Base-by-base conservation (phyloP, 306 rosid genomes). In the Pyrus communis region DNA sequence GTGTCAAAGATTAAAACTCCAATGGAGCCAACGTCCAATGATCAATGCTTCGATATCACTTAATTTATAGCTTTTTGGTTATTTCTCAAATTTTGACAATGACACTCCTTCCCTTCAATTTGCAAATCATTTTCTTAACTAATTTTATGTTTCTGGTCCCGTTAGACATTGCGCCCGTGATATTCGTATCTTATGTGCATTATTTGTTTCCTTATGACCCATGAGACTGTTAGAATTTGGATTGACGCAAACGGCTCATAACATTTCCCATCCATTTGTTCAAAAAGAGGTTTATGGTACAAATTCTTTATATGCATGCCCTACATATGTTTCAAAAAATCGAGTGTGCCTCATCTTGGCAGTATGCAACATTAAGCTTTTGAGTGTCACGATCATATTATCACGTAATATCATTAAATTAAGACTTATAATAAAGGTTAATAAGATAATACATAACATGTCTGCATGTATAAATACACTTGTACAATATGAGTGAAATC, bases 151-250 rank as follows among this genome's bases (percentile, higher is more conserved):
- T 21, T 17, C 3, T 35, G 58, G 74, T 67, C 79, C 67, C 17
- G 23, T 8, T 17, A 51, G 18, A n/a, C 45, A 55, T 11, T 21
- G n/a, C 68, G 43, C 74, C 61, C 68, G 74, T 77, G 75, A 77
- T 69, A 33, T 57, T 68, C 14, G 38, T 42, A 4, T 57, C 12
- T 23, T 28, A 11, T 23, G 17, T 9, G 57, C 8, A 21, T 33
- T 54, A 42, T 67, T 76, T 67, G 25, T 57, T 76, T 76, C 55
- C 55, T 76, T 54, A 42, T 23, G 17, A 13, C n/a, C 22, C 35
- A 69, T 58, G n/a, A 52, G 74, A 70, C 61, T 49, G 64, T 22
- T 52, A 18, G 31, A 22, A 17, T 4, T 30, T 9, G 13, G 11
- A 46, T 49, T 69, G 35, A 46, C 46, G 60, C 51, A 69, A 27